Base-by-base conservation (phyloP, 768 basidiomycete genomes). In the Serendipita sp. region DNA sequence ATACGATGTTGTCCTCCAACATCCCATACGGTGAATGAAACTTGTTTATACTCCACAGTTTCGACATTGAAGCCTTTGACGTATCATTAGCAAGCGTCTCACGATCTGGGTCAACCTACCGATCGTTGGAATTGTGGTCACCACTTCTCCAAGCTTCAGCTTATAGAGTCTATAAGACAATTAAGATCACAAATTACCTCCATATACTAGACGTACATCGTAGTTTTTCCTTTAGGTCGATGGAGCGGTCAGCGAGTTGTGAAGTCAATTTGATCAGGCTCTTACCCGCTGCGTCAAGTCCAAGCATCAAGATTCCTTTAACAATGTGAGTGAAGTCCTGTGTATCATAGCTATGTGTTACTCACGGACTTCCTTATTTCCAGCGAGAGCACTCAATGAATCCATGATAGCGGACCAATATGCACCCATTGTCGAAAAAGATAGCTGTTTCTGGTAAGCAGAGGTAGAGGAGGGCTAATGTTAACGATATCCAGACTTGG, bases 21-120 rank as follows among this genome's bases (percentile, higher is more conserved):
- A 72, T 86, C 84, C 84, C 83, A 86, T 2, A 80, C 79, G 15
- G 76, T 79, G 71, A 83, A 78, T 46, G 74, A 78, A 75, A 78
- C 70, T 71, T 75, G 75, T 74, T 79, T 79, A 73, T 79, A 80
- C 68, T 77, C 76, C 44, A 85, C 75, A 4, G 78, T 79, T 74
- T 86, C 84, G 68, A 85, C 76, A 71, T 83, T 84, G 76, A 85
- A 79, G 4, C 79, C 78, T 75, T n/a, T 63, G 27, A 13, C 15
- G 27, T 33, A 63, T 29, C n/a, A 18, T 52, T 62, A 15, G 23
- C 58, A 44, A 18, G 15, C 2, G 10, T n/a, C 8, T 16, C 3
- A 44, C 0, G 4, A n/a, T n/a, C 64, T 31, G 44, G 13, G 3
- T 33, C 16, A 55, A 40, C 27, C 66, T 62, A 58, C 77, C 78